A percentile compares a stretch with the other conserved stretches of the same genome.
Conservation (phyloP, 2,329 filamentous ascomycete species). For the Paraphaeosphaeria minitans region DNA sequence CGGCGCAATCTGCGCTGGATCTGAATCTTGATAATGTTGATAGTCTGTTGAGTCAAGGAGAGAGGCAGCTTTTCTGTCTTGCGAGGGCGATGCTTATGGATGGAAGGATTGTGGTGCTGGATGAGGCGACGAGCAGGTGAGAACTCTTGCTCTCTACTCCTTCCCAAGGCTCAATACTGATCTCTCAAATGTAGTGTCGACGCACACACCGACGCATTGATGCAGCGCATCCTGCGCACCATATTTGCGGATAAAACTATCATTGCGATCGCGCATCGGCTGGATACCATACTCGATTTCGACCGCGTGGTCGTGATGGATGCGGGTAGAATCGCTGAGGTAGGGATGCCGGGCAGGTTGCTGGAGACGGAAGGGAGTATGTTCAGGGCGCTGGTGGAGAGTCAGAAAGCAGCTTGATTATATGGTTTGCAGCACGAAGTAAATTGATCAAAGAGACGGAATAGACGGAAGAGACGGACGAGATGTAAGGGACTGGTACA, state of each 20-base stretch:
- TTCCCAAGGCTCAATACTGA: background rate
- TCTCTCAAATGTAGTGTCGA: conserved; percentile 67
- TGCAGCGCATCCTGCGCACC: conserved; percentile 89
- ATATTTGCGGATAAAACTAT: conserved; percentile 80
- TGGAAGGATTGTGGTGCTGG: conserved; percentile 25
- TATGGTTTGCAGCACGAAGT: no score
- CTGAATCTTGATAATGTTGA: conserved; percentile 18
- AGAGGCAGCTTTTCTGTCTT: conserved; percentile 66
- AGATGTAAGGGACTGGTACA: no score
- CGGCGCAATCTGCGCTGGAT: conserved; percentile 14
- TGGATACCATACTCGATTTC: conserved; percentile 94
- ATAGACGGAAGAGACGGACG: no score
- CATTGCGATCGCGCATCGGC: conserved; percentile 88
- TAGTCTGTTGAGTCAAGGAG: conserved; percentile 48
- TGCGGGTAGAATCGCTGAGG: conserved; percentile 84
- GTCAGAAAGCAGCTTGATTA: conserved; percentile 15
- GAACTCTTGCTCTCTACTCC: background rate
- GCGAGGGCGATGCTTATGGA: conserved; percentile 58
- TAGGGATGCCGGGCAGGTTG: conserved; percentile 53
- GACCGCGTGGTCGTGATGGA: conserved; percentile 93
- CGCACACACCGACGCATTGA: conserved; percentile 88
- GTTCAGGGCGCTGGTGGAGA: conserved; percentile 23
- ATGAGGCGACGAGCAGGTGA: conserved; percentile 27
- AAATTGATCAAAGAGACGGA: no score
- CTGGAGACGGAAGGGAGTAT: conserved; percentile 15